These are phyloP conservation scores for Trichosporon sp. DNA, from an alignment of 1,284 basidiomycete species.

Conservation along the genomic window DNA sequence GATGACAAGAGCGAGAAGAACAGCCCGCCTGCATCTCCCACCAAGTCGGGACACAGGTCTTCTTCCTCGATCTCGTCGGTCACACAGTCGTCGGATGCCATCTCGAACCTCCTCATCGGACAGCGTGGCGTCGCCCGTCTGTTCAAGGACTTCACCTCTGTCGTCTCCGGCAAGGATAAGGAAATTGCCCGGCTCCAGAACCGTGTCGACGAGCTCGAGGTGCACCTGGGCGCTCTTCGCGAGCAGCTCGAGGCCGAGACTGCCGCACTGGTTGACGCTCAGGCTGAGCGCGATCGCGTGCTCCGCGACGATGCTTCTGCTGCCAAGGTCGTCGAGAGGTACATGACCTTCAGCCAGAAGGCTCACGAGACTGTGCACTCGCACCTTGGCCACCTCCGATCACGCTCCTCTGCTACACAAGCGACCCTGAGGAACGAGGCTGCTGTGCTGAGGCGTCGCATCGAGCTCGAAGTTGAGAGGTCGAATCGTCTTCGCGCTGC, in stretches of 20 bases:
- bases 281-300: constrained; percentile 56
- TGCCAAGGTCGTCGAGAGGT: constrained; percentile 76
- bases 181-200: constrained; percentile 69
- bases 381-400: constrained; percentile 55
- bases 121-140: constrained; percentile 45
- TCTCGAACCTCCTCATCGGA: constrained; percentile 44
- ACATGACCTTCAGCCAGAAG: constrained; percentile 84
- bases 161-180: constrained; percentile 32
- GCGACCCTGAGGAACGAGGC: constrained; percentile 52
- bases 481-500: constrained; percentile 56
- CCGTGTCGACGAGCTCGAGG: constrained; percentile 69
- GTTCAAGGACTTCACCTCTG: constrained; percentile 41
- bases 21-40: not conserved
- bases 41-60: constrained; percentile 6
- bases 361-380: constrained; percentile 65
- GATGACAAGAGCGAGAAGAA: not conserved
- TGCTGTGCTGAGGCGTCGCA: constrained; percentile 17
- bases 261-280: constrained; percentile 56
- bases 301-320: constrained; percentile 68
- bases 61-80: constrained; percentile 3
- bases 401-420: constrained; percentile 61
- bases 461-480: constrained; percentile 26
- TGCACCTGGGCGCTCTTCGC: constrained; percentile 50
- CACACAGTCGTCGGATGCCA: constrained; percentile 26
- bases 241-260: constrained; percentile 65